Evolutionary conservation across 345 rosid species (phyloP), one percentile per base, ranked within the genome.

Genomic region (Erysimum cheiranthoides): DNA sequence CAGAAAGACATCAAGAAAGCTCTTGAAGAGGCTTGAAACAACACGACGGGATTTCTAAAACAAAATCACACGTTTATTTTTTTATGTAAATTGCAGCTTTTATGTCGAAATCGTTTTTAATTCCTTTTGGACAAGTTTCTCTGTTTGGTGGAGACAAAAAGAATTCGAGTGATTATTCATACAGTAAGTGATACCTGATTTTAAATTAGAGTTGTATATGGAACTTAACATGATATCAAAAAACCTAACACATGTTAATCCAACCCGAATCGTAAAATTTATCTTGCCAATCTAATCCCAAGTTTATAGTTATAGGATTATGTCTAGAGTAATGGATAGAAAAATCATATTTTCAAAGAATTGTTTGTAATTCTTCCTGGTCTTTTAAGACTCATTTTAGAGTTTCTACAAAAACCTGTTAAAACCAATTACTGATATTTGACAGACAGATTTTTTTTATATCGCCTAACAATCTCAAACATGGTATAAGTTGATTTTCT

Each of bases 1-100:
- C 66, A 74, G 78, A 74, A 74, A 66, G 78, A 74, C 43, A 74
- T 74, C 59, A 66, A 57, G 50, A 74, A 74, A 66, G 78, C 73
- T 17, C 73, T 74, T 40, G 73, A 74, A 58, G 51, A 36, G 35
- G 42, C 73, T 57, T 74, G 67, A 74, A 35, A 52, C 40, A 27
- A 8, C 49, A 10, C 25, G 38, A 45, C 31, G 38, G 6, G 17
- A 5, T 70, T 58, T 52, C 66, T 36, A 5, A 5, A 34, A 13
- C 30, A 16, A 50, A 11, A 28, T 36, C 11, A 25, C 16, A 45
- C 25, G 45, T 39, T 52, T 14, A 51, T 43, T 17, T 8, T 73
- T 51, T 57, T 61, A 47, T 9, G 43, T 61, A 39, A 51, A 50
- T 62, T 45, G 18, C 60, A 71, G 14, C 31, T 17, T 47, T 31